phyloP scores from a whole-genome alignment of 1,284 basidiomycete species.

The Ustilago curta region DNA sequence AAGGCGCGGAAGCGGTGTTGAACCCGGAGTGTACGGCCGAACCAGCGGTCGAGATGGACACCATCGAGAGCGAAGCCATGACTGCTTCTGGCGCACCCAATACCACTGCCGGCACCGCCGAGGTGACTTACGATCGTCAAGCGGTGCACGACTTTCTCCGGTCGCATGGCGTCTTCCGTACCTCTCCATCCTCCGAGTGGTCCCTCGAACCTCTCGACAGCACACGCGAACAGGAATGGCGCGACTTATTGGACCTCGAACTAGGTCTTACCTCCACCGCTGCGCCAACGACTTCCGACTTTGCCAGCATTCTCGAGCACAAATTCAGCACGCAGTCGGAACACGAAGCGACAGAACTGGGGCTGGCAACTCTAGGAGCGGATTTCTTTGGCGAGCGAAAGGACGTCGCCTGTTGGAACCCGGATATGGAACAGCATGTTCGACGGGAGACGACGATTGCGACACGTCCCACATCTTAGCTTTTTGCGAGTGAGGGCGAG shows the following conservation, averaged over 20 bases:
- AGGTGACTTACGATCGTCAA: conserved; percentile 34
- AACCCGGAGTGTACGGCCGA: conserved; percentile 20
- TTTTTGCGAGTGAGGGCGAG: neutral
- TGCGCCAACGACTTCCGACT: neutral
- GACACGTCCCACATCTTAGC: neutral
- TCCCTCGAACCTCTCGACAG: conserved; percentile 9
- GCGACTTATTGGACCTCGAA: conserved; percentile 46
- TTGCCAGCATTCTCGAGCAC: conserved; percentile 9
- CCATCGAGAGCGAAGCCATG: neutral
- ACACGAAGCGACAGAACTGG: neutral
- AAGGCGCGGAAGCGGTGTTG: neutral
- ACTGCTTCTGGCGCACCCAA: neutral
- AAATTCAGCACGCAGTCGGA: neutral
- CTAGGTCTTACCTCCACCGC: conserved; percentile 24
- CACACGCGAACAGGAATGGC: conserved; percentile 34
- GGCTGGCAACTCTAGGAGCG: conserved; percentile 21
- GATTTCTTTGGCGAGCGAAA: conserved; percentile 47
- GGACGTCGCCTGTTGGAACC: conserved; percentile 49
- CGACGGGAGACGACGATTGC: conserved; percentile 20
- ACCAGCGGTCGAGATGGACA: conserved; percentile 1
- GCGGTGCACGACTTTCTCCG: conserved; percentile 45
- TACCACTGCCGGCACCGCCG: neutral
- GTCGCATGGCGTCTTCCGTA: conserved; percentile 27
- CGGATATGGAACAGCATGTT: conserved; percentile 32
- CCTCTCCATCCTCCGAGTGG: conserved; percentile 9